phyloP scores from a whole-genome alignment of 768 basidiomycete genomes.

The Boletus pseudopeckii region DNA sequence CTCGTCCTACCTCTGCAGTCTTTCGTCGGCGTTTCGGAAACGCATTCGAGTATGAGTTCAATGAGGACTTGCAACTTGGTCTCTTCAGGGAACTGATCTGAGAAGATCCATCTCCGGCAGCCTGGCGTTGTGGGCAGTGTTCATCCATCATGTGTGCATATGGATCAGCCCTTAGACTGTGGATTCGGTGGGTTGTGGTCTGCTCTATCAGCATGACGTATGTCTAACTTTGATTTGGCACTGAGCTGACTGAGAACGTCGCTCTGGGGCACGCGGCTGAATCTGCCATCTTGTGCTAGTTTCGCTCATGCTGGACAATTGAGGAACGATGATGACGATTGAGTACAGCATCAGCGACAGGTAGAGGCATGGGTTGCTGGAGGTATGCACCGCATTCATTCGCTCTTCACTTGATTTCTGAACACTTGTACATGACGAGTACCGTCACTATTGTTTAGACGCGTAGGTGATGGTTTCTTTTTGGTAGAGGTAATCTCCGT shows the following conservation, averaged over 20 bases:
- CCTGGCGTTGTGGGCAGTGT: conserved; percentile 10
- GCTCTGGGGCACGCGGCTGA: conserved; percentile 55
- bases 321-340: conserved; percentile 73
- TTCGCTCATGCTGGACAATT: conserved; percentile 79
- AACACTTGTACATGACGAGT: conserved; percentile 36
- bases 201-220: not conserved
- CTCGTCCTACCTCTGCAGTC: conserved; percentile 83
- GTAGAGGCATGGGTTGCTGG: conserved; percentile 85
- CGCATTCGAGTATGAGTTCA: conserved; percentile 81
- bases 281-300: conserved; percentile 35
- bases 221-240: conserved; percentile 37
- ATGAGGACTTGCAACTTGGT: conserved; percentile 72
- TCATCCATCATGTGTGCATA: conserved; percentile 38
- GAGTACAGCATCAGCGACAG: conserved; percentile 77
- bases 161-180: conserved; percentile 73
- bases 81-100: conserved; percentile 79
- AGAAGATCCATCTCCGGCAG: conserved; percentile 41
- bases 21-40: conserved; percentile 79
- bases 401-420: conserved; percentile 5
- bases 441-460: conserved; percentile 78
- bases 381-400: conserved; percentile 40
- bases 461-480: conserved; percentile 43
- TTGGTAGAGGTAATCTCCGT: conserved; percentile 17
- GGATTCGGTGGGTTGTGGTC: conserved; percentile 35
- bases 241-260: conserved; percentile 86